phyloP scores from a whole-genome alignment of 2,329 filamentous ascomycete species.

The Cucurbitaria berberidis region DNA sequence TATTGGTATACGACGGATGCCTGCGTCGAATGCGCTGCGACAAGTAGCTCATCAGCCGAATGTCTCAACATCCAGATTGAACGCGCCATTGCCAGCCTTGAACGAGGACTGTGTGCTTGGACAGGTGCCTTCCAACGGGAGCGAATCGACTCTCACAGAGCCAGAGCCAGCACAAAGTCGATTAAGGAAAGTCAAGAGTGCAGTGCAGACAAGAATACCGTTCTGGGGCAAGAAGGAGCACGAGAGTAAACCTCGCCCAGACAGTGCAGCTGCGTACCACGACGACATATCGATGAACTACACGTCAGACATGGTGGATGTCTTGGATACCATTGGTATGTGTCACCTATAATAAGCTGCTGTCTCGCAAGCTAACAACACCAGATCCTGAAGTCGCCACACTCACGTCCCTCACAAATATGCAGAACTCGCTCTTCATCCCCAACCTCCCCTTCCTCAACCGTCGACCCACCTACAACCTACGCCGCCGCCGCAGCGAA shows the following conservation, averaged over 20 bases:
- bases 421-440: constrained; percentile 88
- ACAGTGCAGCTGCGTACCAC: not conserved
- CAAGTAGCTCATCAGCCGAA: constrained; percentile 28
- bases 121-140: constrained; percentile 24
- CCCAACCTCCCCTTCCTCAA: constrained; percentile 83
- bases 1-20: constrained; percentile 45
- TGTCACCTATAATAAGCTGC: constrained; percentile 1
- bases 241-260: constrained; percentile 6
- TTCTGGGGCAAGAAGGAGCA: constrained; percentile 32
- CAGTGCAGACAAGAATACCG: constrained; percentile 35
- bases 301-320: constrained; percentile 67
- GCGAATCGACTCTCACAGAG: constrained; percentile 19
- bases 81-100: constrained; percentile 35
- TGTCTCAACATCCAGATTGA: constrained; percentile 28
- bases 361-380: constrained; percentile 9
- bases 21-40: constrained; percentile 32
- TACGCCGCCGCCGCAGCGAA: constrained; percentile 60
- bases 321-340: constrained; percentile 72
- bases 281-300: constrained; percentile 54
- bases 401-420: constrained; percentile 82
- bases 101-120: constrained; percentile 37
- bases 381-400: constrained; percentile 84
- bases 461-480: constrained; percentile 76
- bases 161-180: constrained; percentile 23
- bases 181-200: constrained; percentile 37